Evolutionary conservation across 1,284 basidiomycete species (phyloP), one percentile per base, ranked within the genome.

Genomic region (Heterobasidion parviporum): DNA sequence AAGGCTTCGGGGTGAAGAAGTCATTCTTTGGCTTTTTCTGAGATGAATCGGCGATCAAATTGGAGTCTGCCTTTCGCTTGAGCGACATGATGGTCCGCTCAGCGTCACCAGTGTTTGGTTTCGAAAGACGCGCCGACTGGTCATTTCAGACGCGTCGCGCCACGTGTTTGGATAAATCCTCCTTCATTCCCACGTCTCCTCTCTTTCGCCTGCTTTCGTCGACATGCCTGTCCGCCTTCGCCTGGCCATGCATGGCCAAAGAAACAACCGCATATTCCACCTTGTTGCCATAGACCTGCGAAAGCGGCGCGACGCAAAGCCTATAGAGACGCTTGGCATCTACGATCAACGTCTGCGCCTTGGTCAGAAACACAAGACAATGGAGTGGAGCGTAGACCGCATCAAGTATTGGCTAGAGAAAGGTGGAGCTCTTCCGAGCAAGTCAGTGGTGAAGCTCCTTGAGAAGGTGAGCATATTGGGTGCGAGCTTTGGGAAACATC

Each of bases 341-440:
- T 97, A 92, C 73, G 82, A 95, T 70, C 93, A 93, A 16, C 78
- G 78, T 54, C 68, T 82, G 48, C 67, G 68, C 18, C 70, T 72
- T 12, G 74, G 74, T 61, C 65, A 76, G 62, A 70, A 72, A 59
- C 76, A 74, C 66, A 97, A 95, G 72, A 83, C 83, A 26, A 76
- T 98, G 54, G 83, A 90, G 67, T 97, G 93, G 94, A 92, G 93
- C 70, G 85, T 88, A 47, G 84, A 91, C 60, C 83, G 95, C 67
- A 93, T 98, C 71, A 80, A 78, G 58, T 93, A 94, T 68, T 98
- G 95, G 95, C 72, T 98, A 34, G 59, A 62, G 34, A 75, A 77
- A 35, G 82, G 89, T 26, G 95, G 94, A 2, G 95, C 95, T 36
- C 74, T 84, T 62, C 95, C 95, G 0, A 89, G 85, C 50, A 85